Base-by-base conservation (phyloP, 2,329 filamentous ascomycete genomes). In the Arachnomyces sp. region DNA sequence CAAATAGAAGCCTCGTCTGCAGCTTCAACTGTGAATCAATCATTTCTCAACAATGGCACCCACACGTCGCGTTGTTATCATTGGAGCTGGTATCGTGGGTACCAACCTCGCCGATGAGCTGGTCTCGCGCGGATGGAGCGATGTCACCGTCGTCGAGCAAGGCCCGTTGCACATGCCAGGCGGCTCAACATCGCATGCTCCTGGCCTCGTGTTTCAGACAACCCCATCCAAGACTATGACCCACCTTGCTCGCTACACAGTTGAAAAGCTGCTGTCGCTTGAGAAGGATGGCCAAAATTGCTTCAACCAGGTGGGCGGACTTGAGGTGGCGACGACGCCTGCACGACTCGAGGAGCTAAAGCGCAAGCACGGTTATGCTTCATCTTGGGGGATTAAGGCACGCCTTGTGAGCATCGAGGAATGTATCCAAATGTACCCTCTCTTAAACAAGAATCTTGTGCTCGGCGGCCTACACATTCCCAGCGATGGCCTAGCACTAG, bases 101-200 rank as follows among this genome's bases (percentile, higher is more conserved):
- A 69, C 71, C 42, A 82, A 82, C 44, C 60, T 82, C 36, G 78
- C 78, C 36, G 78, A 82, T 50, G 78, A 82, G 66, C 69, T 82
- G 51, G 68, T 77, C 48, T 66, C 68, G 16, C 71, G 75, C 51
- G 78, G 78, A 64, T 82, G 78, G 77, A 71, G 56, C 39, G 60
- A 80, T 55, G 77, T 82, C 55, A 81, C 77, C 13, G 77, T 82
- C 36, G 61, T 82, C 46, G 78, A 82, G 47, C 78, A 82, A 56
- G 78, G 78, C 0, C 78, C 78, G 2, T 55, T 82, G 47, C 61
- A 67, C 43, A 73, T 81, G 69, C 78, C 78, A 0, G 78, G 78
- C 17, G 78, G 78, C 33, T 82, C 78, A 18, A 81, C 78, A 5
- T 81, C 77, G 5, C 78, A 82, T 47, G 78, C 78, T 3, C 78